Conservation (phyloP, 176 grass and related monocot genomes). For the Saccharum spontaneum region DNA sequence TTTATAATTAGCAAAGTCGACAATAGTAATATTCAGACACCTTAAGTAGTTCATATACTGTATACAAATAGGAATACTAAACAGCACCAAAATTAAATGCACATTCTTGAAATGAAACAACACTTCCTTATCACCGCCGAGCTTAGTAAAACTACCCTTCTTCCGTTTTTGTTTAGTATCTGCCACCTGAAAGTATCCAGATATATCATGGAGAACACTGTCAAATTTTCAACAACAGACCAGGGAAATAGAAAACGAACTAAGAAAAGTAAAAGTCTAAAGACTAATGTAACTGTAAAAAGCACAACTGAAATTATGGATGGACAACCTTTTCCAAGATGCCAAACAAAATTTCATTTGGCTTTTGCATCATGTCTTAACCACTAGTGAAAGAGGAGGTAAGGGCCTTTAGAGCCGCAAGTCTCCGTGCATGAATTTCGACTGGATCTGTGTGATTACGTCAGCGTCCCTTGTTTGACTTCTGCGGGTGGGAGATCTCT, state of each 20-base stretch:
- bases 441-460: constrained; percentile 73
- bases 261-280: constrained; percentile 9
- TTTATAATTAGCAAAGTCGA: neutral
- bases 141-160: constrained; percentile 96
- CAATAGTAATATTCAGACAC: neutral
- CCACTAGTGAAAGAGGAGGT: constrained; percentile 60
- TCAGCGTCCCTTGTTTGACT: constrained; percentile 75
- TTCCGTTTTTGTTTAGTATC: constrained; percentile 91
- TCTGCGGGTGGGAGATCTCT: neutral
- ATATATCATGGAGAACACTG: constrained; percentile 27
- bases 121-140: constrained; percentile 93
- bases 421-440: constrained; percentile 85
- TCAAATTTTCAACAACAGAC: constrained; percentile 12
- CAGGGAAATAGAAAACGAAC: neutral
- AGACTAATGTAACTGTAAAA: neutral
- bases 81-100: constrained; percentile 21
- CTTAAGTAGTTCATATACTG: neutral
- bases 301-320: constrained; percentile 17
- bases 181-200: constrained; percentile 69
- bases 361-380: constrained; percentile 74
- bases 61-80: neutral
- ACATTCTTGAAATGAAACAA: constrained; percentile 17
- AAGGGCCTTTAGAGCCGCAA: constrained; percentile 89
- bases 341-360: constrained; percentile 83
- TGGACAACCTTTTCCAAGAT: constrained; percentile 85